phyloP scores from a whole-genome alignment of 805 yeast genomes.

The Monosporozyma solicola region DNA sequence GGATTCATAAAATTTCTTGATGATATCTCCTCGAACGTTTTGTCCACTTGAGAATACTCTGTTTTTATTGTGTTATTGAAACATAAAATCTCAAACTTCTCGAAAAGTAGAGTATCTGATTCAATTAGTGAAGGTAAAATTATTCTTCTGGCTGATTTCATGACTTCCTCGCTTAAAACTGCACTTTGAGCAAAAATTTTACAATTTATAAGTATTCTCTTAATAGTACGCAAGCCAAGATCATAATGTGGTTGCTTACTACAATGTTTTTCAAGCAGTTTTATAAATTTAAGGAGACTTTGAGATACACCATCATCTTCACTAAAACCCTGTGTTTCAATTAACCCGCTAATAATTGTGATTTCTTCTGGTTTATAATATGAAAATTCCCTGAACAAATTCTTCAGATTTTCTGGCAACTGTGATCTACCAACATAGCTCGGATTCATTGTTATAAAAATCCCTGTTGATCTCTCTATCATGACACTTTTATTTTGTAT shows the following conservation, averaged over 20 bases:
- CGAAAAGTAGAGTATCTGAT: constrained; percentile 41
- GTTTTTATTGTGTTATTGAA: neutral
- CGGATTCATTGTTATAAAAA: constrained; percentile 89
- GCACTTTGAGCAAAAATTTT: constrained; percentile 36
- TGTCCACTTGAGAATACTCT: constrained; percentile 8
- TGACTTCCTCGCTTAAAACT: neutral
- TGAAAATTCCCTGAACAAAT: constrained; percentile 65
- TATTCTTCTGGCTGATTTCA: constrained; percentile 15
- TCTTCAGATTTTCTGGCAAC: constrained; percentile 79
- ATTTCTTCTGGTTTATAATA: constrained; percentile 65
- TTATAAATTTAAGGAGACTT: constrained; percentile 48
- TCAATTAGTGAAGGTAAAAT: constrained; percentile 58
- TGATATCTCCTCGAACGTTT: constrained; percentile 26
- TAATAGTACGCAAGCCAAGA: constrained; percentile 79
- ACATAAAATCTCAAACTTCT: neutral
- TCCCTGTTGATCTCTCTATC: constrained; percentile 47
- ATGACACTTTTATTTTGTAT: constrained; percentile 35
- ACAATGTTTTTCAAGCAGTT: constrained; percentile 31
- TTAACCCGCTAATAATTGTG: constrained; percentile 60
- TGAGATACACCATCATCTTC: constrained; percentile 38
- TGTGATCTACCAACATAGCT: constrained; percentile 73
- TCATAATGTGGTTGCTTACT: constrained; percentile 71
- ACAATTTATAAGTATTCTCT: constrained; percentile 52
- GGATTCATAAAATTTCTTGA: constrained; percentile 25
- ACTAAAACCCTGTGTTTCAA: constrained; percentile 63